Evolutionary conservation across 176 grass and related monocot genomes (phyloP).

Genomic region (Lolium multiflorum): DNA sequence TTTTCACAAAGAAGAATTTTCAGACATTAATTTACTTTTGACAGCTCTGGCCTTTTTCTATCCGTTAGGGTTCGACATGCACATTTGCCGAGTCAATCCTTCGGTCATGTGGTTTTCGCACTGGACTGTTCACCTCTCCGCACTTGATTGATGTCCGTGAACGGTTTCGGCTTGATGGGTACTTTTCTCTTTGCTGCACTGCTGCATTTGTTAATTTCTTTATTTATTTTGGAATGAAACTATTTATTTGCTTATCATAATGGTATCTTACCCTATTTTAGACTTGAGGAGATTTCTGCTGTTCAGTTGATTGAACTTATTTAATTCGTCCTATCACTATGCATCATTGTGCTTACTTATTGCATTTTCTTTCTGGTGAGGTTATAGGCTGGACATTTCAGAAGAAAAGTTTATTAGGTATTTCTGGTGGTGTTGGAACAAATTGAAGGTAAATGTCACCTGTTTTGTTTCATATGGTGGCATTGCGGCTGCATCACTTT

Average conservation of each 20-base stretch:
- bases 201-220: neutral
- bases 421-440: slow-evolving; percentile 99
- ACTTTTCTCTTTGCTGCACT: slow-evolving; percentile 19
- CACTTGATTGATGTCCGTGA: slow-evolving; percentile 94
- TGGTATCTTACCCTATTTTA: slow-evolving; percentile 15
- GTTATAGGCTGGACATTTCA: slow-evolving; percentile 75
- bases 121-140: slow-evolving; percentile 87
- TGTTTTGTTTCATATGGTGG: slow-evolving; percentile 22
- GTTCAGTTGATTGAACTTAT: slow-evolving; percentile 5
- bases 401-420: slow-evolving; percentile 90
- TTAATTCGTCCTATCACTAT: slow-evolving; percentile 20
- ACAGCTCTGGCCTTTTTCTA: slow-evolving; percentile 11
- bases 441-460: slow-evolving; percentile 64
- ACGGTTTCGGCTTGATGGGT: slow-evolving; percentile 87
- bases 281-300: slow-evolving; percentile 3
- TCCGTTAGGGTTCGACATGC: slow-evolving; percentile 80
- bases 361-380: slow-evolving; percentile 28
- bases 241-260: slow-evolving; percentile 30
- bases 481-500: neutral
- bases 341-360: slow-evolving; percentile 1
- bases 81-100: slow-evolving; percentile 88
- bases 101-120: slow-evolving; percentile 80
- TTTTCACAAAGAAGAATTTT: neutral
- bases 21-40: too few relatives aligned
- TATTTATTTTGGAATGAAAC: neutral